phyloP scores from a whole-genome alignment of 2,329 filamentous ascomycete genomes.

The Diaporthe velutina region DNA sequence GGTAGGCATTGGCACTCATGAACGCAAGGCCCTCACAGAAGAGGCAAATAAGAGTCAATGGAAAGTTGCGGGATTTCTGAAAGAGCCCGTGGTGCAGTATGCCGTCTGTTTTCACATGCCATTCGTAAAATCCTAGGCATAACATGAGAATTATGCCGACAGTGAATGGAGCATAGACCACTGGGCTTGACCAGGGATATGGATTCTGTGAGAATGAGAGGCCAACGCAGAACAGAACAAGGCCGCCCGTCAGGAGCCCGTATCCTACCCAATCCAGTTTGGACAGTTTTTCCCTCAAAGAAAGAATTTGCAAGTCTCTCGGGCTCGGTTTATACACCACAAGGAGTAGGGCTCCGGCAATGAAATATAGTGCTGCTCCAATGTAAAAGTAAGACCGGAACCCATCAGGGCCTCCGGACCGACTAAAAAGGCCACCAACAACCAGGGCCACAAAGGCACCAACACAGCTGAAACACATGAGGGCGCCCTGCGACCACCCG shows the following conservation, averaged over 20 bases:
- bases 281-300: neutral
- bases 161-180: neutral
- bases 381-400: constrained; percentile 19
- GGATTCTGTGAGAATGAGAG: constrained; percentile 6
- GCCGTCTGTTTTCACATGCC: constrained; percentile 1
- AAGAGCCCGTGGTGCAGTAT: constrained; percentile 8
- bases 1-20: constrained; percentile 7
- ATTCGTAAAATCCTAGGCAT: constrained; percentile 1
- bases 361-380: neutral
- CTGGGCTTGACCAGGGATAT: constrained; percentile 15
- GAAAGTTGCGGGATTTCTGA: constrained; percentile 3
- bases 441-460: constrained; percentile 14
- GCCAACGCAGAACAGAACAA: constrained; percentile 9
- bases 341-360: neutral
- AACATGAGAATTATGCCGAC: neutral
- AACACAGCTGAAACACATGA: constrained; percentile 23
- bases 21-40: constrained; percentile 17
- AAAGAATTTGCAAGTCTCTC: constrained; percentile 1
- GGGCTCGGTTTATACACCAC: neutral
- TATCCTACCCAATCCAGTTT: constrained; percentile 15
- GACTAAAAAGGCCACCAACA: constrained; percentile 14
- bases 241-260: neutral
- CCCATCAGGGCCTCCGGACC: neutral
- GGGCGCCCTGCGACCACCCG: neutral
- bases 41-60: neutral